A percentile compares a stretch with the other conserved stretches of the same genome.
phyloP scores from a whole-genome alignment of 768 basidiomycete genomes.

The Leccinum uliginosum region DNA sequence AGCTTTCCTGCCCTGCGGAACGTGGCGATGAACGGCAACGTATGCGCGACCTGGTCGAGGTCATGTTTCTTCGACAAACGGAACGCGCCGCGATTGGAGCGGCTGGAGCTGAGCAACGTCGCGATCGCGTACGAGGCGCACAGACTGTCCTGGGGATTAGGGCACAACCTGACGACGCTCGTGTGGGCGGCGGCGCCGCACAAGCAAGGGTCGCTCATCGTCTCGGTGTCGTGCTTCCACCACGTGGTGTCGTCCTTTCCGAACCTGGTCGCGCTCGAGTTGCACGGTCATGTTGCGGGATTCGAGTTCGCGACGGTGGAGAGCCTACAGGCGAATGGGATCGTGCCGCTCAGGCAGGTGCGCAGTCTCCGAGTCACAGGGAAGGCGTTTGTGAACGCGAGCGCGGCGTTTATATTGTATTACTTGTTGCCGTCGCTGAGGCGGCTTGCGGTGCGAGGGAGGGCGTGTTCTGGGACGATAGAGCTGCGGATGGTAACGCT shows the following conservation, averaged over 20 bases:
- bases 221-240: constrained; percentile 17
- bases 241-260: constrained; percentile 19
- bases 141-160: constrained; percentile 9
- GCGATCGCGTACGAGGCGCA: constrained; percentile 7
- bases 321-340: background rate
- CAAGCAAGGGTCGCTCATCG: constrained; percentile 6
- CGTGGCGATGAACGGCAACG: constrained; percentile 11
- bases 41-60: constrained; percentile 18
- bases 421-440: constrained; percentile 12
- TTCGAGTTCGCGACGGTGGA: constrained; percentile 6
- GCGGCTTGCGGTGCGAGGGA: constrained; percentile 11
- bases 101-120: constrained; percentile 17
- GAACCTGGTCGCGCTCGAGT: constrained; percentile 16
- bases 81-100: constrained; percentile 11
- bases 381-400: constrained; percentile 7
- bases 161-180: constrained; percentile 19
- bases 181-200: constrained; percentile 17
- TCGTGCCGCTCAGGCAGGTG: constrained; percentile 11
- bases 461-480: constrained; percentile 9
- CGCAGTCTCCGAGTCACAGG: constrained; percentile 11
- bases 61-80: constrained; percentile 17
- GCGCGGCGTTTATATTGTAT: constrained; percentile 14
- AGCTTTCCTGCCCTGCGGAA: constrained; percentile 12
- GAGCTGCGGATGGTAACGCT: constrained; percentile 6
- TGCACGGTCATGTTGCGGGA: constrained; percentile 10